These are phyloP conservation scores for Chlorella ohadii DNA, from an alignment of 139 green algal species.

Conservation along the genomic window DNA sequence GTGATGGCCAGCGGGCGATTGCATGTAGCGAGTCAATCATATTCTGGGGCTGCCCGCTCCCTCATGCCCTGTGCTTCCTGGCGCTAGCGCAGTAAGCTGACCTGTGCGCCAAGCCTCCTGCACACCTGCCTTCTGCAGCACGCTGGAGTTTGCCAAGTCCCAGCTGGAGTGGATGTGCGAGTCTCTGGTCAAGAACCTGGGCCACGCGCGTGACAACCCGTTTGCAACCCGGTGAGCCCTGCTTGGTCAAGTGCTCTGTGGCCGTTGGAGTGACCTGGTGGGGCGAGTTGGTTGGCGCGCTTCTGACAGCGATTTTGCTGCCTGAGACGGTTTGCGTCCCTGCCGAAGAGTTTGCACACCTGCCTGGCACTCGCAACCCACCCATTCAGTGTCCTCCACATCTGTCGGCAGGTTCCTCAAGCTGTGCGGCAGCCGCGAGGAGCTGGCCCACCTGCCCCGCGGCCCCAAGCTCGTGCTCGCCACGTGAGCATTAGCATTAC, in stretches of 20 bases:
- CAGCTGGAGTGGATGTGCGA: slow-evolving; percentile 91
- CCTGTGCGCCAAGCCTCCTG: too few relatives aligned
- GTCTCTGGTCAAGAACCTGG: slow-evolving; percentile 61
- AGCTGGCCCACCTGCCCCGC: slow-evolving; percentile 55
- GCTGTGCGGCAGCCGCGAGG: slow-evolving; percentile 53
- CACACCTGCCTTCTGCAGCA: too few relatives aligned
- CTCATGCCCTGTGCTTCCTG: background rate
- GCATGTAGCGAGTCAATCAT: background rate
- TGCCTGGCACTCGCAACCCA: too few relatives aligned
- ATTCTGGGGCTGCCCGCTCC: too few relatives aligned
- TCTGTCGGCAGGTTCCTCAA: slow-evolving; percentile 54
- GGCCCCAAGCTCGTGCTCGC: slow-evolving; percentile 90
- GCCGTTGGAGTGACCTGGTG: too few relatives aligned
- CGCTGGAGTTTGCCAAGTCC: slow-evolving; percentile 44
- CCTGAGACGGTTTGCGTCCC: too few relatives aligned
- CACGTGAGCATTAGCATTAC: slow-evolving; percentile 37
- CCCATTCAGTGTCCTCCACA: background rate
- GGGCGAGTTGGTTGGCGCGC: too few relatives aligned
- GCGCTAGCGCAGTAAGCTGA: too few relatives aligned
- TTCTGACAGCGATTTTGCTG: too few relatives aligned
- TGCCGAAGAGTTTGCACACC: too few relatives aligned
- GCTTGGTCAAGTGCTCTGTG: background rate
- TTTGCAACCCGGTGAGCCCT: slow-evolving; percentile 56
- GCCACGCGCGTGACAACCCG: slow-evolving; percentile 68
- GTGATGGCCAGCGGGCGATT: background rate